Conservation (phyloP, 108 stramenopile genomes). For the Conticribra weissflogii region DNA sequence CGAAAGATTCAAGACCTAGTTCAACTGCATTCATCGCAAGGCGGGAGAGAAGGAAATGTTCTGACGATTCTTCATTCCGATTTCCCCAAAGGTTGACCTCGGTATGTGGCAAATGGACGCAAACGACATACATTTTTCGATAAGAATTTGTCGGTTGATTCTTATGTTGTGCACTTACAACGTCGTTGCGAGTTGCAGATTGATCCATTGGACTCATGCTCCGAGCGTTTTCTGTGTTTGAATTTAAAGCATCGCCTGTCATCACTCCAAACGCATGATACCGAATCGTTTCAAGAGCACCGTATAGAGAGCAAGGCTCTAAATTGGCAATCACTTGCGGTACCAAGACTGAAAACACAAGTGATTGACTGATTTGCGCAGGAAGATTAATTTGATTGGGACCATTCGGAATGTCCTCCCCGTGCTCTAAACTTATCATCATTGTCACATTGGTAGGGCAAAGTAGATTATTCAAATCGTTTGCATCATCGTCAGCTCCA, state of each 20-base stretch:
- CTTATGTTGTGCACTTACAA: background rate
- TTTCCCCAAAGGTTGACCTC: constrained; percentile 13
- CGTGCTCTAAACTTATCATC: constrained; percentile 66
- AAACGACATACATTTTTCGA: constrained; percentile 22
- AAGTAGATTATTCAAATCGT: constrained; percentile 50
- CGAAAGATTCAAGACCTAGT: constrained; percentile 22
- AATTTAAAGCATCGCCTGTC: background rate
- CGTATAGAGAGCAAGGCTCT: constrained; percentile 54
- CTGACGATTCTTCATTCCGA: background rate
- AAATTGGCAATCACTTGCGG: constrained; percentile 55
- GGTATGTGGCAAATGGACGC: constrained; percentile 33
- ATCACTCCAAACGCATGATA: constrained; percentile 37
- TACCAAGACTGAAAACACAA: constrained; percentile 57
- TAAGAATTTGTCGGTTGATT: background rate
- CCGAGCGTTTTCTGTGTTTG: background rate
- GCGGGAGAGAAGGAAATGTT: constrained; percentile 13
- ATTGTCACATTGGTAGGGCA: constrained; percentile 59
- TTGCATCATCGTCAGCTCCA: constrained; percentile 12
- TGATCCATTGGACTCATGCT: background rate
- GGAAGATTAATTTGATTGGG: background rate
- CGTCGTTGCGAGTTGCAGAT: background rate
- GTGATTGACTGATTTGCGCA: constrained; percentile 34
- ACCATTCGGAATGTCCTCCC: constrained; percentile 21
- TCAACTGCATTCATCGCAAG: constrained; percentile 22
- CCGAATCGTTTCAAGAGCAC: constrained; percentile 57